Base-by-base conservation (phyloP, 331 rosid species). In the Telfairia occidentalis region DNA sequence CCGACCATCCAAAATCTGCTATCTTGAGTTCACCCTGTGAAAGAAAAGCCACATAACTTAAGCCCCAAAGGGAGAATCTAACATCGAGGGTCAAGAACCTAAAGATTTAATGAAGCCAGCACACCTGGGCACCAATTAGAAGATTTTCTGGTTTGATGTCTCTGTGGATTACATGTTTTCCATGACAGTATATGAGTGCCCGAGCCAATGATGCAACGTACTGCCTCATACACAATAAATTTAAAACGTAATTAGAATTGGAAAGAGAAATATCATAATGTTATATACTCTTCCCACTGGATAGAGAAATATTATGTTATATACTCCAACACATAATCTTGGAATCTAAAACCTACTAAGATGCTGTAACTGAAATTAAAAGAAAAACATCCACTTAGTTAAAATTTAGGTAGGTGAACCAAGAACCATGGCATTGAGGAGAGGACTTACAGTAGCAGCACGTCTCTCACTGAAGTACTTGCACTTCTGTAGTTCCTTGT, bases 1-100 rank as follows among this genome's bases (percentile, higher is more conserved):
- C 99, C 1, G 99, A 95, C 99, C 99, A 95, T 58, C 99, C 99
- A 75, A 95, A 95, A 82, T 95, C 99, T 30, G 99, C 97, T 78
- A 95, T 95, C 86, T 95, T 95, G 49, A 95, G 84, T 65, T 95
- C 99, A 55, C 99, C 97, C 99, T 95, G 89, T 64, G 30, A 65
- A 71, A 66, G 71, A 26, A 71, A 49, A 80, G 50, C 75, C 75
- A 28, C 61, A 19, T 71, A 71, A 23, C 65, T 29, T 43, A 53
- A 53, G 79, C 24, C 81, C 79, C 72, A 79, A 55, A 52, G 54
- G 9, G 46, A 26, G 26, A 46, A 61, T 35, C 76, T n/a, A 15
- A 60, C 37, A 53, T 26, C 63, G 71, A 79, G 46, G 40, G 28
- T 74, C 19, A 9, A 6, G 43, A 76, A 78, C 70, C 57, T 46